phyloP scores from a whole-genome alignment of 2,329 filamentous ascomycete species.

The Trichoderma aggressivum region DNA sequence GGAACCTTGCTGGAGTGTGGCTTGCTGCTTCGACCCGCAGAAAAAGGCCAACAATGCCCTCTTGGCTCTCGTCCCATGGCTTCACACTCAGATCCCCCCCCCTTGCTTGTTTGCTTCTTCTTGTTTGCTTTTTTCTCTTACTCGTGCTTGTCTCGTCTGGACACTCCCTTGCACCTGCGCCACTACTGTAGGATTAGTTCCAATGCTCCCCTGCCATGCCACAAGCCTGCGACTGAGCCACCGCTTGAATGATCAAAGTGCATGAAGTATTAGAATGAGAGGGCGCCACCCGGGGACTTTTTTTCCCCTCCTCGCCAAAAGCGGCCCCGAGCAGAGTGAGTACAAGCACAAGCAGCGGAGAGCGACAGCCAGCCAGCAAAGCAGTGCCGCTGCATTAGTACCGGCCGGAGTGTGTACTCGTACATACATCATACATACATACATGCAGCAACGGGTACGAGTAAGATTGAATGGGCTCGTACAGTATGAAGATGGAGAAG shows the following conservation, averaged over 20 bases:
- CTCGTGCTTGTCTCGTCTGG: neutral
- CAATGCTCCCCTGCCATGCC: slow-evolving; percentile 1
- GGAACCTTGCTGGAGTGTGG: neutral
- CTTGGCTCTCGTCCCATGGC: neutral
- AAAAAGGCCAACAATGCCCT: slow-evolving; percentile 6
- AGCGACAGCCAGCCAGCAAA: neutral
- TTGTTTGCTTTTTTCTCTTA: neutral
- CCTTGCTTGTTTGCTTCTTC: neutral
- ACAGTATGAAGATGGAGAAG: neutral
- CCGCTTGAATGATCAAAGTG: neutral
- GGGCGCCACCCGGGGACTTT: neutral
- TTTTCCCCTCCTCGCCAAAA: neutral
- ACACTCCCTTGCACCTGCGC: neutral
- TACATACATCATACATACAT: neutral
- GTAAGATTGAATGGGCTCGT: neutral
- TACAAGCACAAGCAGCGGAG: neutral
- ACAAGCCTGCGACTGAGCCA: slow-evolving; percentile 7
- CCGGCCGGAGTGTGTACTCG: neutral
- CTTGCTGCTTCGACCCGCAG: slow-evolving; percentile 4
- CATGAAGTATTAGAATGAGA: neutral
- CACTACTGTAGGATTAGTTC: slow-evolving; percentile 8
- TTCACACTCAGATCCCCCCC: neutral
- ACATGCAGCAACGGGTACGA: neutral
- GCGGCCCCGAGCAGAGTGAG: neutral
- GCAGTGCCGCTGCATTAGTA: neutral